Base-by-base conservation (phyloP, 768 basidiomycete species). In the Cyclocybe aegerita region DNA sequence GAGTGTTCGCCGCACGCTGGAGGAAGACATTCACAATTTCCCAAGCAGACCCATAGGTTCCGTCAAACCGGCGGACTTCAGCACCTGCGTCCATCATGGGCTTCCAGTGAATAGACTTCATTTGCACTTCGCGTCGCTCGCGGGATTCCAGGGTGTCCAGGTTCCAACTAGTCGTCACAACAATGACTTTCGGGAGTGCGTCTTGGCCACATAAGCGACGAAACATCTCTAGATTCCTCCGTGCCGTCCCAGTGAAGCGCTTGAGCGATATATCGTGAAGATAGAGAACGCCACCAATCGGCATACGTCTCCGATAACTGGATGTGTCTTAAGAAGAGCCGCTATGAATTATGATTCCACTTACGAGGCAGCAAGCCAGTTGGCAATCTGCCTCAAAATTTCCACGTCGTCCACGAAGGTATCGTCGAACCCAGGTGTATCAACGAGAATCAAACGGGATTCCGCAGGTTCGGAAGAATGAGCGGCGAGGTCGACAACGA, bases 391-490 rank as follows among this genome's bases (percentile, higher is more conserved):
- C 16, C 42, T 37, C 9, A 65, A 48, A 12, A 60, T 52, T 14
- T 43, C 40, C 2, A 46, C 35, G 53, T 61, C 60, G 1, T 39
- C 37, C 4, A 42, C 49, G 14, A 51, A 41, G 4, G 58, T 59
- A 33, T 60, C 61, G 32, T 60, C 52, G 51, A 64, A 64, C 10
- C 60, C 61, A 23, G 63, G 61, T 0, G 61, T 62, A 37, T 62
- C 63, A 1, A 65, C 55, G 10, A 53, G 41, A 43, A 48, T 29
- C 39, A 48, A 32, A 12, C 45, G 45, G 35, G 34, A 33, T 8
- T 38, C 39, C 40, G 15, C 14, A 23, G 15, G 38, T 4, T 14
- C 12, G 9, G 39, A 36, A 40, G n/a, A 32, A 8, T 30, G 14
- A 15, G 38, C 30, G 16, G 40, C 31, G 8, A 39, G 39, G 16